These are phyloP conservation scores for Malassezia yamatoensis DNA, from an alignment of 1,284 basidiomycete species.

Conservation along the genomic window DNA sequence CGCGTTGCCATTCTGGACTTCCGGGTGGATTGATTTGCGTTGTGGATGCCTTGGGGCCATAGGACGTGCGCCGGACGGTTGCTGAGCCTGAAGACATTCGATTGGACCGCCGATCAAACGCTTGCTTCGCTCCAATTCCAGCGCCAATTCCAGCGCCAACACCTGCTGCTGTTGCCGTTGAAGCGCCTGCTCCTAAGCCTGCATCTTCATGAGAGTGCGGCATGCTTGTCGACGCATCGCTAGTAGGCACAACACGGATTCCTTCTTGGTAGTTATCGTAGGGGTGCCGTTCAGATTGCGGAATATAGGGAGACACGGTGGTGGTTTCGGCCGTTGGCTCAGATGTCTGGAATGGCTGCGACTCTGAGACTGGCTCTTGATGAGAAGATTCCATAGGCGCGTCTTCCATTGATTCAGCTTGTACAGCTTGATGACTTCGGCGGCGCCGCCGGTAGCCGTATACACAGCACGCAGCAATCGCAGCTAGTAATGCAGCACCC, in stretches of 20 bases:
- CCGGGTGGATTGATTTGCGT: not conserved
- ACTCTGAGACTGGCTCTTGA: not conserved
- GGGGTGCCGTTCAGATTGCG: not conserved
- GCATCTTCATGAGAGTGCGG: not conserved
- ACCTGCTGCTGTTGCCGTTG: not conserved
- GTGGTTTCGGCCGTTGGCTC: not conserved
- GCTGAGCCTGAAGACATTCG: not conserved
- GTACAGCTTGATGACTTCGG: not conserved
- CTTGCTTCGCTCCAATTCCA: not conserved
- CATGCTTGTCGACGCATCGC: not conserved
- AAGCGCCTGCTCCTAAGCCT: not conserved
- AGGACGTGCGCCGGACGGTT: not conserved
- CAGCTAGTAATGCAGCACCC: slow-evolving; percentile 8
- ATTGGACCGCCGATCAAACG: too few relatives aligned
- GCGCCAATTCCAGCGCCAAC: not conserved
- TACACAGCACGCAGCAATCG: not conserved
- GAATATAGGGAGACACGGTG: not conserved
- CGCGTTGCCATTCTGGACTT: slow-evolving; percentile 12
- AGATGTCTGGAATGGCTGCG: not conserved
- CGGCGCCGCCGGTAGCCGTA: slow-evolving; percentile 2
- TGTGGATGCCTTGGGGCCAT: not conserved
- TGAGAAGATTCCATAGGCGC: not conserved
- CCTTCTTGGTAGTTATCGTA: not conserved
- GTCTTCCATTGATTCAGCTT: not conserved
- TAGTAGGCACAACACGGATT: not conserved